Percentiles rank a stretch among this genome's conserved stretches.
Evolutionary conservation across 2,329 filamentous ascomycete species (phyloP).

Genomic region (Diaporthe eres): DNA sequence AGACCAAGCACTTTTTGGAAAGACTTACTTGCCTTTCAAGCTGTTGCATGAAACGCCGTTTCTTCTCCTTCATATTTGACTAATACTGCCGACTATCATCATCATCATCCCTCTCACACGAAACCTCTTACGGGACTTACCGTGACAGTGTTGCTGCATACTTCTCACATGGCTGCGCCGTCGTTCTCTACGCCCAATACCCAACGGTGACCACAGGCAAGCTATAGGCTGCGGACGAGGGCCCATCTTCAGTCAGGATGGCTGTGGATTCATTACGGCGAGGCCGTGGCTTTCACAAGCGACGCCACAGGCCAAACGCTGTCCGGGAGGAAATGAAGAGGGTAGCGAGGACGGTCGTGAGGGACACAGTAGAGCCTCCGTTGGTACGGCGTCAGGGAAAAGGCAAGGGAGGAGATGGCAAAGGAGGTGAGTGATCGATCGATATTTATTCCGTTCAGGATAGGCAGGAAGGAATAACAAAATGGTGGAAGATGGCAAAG

Average conservation of each 20-base stretch:
- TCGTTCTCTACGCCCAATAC: neutral
- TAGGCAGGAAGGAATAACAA: conserved; percentile 26
- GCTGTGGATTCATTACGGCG: conserved; percentile 5
- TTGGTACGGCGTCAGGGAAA: conserved; percentile 24
- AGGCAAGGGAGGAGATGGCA: conserved; percentile 10
- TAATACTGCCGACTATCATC: neutral
- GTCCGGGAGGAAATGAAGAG: neutral
- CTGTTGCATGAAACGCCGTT: conserved; percentile 19
- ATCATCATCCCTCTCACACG: neutral
- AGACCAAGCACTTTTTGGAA: conserved; percentile 13
- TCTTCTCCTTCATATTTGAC: conserved; percentile 18
- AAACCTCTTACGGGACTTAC: neutral
- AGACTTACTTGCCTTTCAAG: neutral
- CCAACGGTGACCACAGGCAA: conserved; percentile 18
- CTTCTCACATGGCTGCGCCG: conserved; percentile 23
- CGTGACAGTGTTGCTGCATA: conserved; percentile 3
- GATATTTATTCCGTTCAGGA: conserved; percentile 6
- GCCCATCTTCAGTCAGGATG: conserved; percentile 2
- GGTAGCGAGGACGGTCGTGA: neutral
- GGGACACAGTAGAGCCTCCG: neutral
- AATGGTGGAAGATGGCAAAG: conserved; percentile 19
- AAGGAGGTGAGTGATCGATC: conserved; percentile 29
- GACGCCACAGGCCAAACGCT: conserved; percentile 16
- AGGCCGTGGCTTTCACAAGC: conserved; percentile 31
- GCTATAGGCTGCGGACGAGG: neutral